phyloP scores from a whole-genome alignment of 2,329 filamentous ascomycete genomes.

The Biscogniauxia sp. region DNA sequence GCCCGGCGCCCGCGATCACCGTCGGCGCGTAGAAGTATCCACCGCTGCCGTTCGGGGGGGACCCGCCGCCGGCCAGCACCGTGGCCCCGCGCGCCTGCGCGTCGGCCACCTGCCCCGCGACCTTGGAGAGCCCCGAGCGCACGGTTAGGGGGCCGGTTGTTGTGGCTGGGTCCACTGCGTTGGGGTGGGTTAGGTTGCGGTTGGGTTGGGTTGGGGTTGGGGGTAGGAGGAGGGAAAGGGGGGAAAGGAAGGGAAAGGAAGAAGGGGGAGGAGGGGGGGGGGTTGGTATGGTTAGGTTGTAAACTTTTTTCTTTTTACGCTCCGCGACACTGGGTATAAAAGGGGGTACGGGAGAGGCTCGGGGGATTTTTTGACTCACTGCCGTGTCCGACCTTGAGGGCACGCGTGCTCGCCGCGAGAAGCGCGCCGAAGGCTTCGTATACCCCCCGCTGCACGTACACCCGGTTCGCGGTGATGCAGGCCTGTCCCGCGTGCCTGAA shows the following conservation, averaged over 20 bases:
- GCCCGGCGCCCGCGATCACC: slow-evolving; percentile 47
- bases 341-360: no score
- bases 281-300: no score
- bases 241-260: no score
- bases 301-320: no score
- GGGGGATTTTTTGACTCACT: slow-evolving; percentile 8
- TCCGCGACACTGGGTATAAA: no score
- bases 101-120: slow-evolving; percentile 59
- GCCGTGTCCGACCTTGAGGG: slow-evolving; percentile 62
- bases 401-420: slow-evolving; percentile 49
- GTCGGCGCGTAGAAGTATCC: slow-evolving; percentile 69
- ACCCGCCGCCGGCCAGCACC: slow-evolving; percentile 58
- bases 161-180: slow-evolving; percentile 45
- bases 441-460: slow-evolving; percentile 62
- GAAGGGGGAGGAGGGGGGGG: no score
- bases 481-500: slow-evolving; percentile 59
- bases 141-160: slow-evolving; percentile 62
- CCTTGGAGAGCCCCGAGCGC: slow-evolving; percentile 54
- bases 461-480: slow-evolving; percentile 63
- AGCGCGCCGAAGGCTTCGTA: slow-evolving; percentile 59
- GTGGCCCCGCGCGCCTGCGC: slow-evolving; percentile 62
- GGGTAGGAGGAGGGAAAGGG: no score
- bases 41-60: slow-evolving; percentile 30
- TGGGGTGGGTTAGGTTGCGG: no score
- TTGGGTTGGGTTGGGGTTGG: no score